Conservation (phyloP, 106 monocot genomes). For the Acorus gramineus region DNA sequence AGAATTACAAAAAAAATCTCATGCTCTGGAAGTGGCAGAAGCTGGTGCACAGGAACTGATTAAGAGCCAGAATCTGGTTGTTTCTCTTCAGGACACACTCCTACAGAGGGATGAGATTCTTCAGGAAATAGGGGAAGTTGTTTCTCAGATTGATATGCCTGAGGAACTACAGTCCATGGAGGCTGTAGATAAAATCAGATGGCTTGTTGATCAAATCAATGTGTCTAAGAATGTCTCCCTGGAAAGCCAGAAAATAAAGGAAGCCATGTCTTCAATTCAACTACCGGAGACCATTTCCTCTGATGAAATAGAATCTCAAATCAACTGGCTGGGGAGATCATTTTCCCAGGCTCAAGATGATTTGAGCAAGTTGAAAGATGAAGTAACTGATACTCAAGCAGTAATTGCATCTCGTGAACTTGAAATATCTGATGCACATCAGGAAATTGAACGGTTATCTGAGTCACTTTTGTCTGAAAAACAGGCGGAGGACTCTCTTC, state of each 20-base stretch:
- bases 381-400: conserved; percentile 16
- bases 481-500: conserved; percentile 29
- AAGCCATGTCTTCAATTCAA: conserved; percentile 32
- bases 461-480: conserved; percentile 32
- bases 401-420: conserved; percentile 25
- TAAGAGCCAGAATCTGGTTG: conserved; percentile 24
- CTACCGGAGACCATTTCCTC: conserved; percentile 41
- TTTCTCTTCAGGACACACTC: conserved; percentile 46
- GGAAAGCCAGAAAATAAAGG: conserved; percentile 30
- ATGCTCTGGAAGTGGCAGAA: conserved; percentile 36
- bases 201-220: conserved; percentile 53
- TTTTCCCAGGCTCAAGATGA: conserved; percentile 28
- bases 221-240: conserved; percentile 16
- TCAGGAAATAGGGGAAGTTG: conserved; percentile 42
- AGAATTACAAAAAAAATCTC: conserved; percentile 64
- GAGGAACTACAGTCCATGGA: conserved; percentile 37
- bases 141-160: conserved; percentile 22
- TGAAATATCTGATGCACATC: conserved; percentile 23
- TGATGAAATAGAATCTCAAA: conserved; percentile 29
- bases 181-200: conserved; percentile 38
- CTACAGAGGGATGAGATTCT: conserved; percentile 39
- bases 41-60: conserved; percentile 28
- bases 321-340: conserved; percentile 39
- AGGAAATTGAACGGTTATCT: conserved; percentile 35
- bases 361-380: conserved; percentile 22